Evolutionary conservation across 2,329 filamentous ascomycete species (phyloP), one percentile per base, ranked within the genome.

Genomic region (Aspergillus sp.): DNA sequence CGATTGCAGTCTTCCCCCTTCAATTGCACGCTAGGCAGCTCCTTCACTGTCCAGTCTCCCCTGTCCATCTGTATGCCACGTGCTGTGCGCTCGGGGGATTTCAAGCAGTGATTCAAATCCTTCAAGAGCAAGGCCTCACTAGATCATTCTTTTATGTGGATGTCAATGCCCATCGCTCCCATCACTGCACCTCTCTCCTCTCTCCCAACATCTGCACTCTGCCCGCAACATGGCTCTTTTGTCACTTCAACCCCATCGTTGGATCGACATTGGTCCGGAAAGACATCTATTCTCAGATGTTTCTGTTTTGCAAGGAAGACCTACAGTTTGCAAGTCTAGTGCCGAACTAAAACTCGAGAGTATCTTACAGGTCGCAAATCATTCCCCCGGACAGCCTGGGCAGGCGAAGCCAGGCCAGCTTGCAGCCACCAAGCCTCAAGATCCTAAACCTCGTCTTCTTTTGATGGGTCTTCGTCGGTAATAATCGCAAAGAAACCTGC

Each of bases 391-490:
- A 50, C 68, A 69, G 58, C 66, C 69, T 46, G 65, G 57, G 26
- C 69, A 68, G 54, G 62, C 67, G 49, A 72, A 68, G 59, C 57
- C 66, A 42, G 66, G 67, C 20, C 66, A 72, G 57, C 63, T 69
- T 45, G 65, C 71, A 46, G 69, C 68, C 57, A 70, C 65, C 65
- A 84, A 82, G 63, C 75, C 80, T 49, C 80, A 80, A 58, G 82
- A 85, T 83, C 77, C 83, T 55, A 96, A 95, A 75, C 95, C 95
- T 36, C 87, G 93, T 68, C 79, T 99, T 55, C 80, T 99, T 58
- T 81, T 99, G 65, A 98, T 99, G 95, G 95, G 95, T 4, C 91
- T 97, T 78, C 87, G 93, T 80, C 89, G 94, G 95, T 96, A 80
- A 68, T 81, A 72, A 57, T 57, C 26, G 3, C 1, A 32, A 22